phyloP scores from a whole-genome alignment of 225 moss, liverwort and hornwort genomes.

The Pleurozium schreberi region DNA sequence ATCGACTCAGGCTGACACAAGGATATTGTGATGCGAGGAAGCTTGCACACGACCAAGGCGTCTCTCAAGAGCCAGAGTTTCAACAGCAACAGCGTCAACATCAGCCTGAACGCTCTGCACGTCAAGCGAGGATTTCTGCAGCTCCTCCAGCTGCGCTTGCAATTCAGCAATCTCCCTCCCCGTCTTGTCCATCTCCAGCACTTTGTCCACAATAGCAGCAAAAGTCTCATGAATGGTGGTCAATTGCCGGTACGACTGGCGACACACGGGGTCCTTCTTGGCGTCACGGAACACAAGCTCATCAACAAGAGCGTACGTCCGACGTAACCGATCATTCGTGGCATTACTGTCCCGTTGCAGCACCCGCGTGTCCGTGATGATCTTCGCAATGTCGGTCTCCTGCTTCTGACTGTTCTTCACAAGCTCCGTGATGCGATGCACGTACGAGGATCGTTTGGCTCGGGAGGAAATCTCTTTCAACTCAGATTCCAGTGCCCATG shows the following conservation, averaged over 20 bases:
- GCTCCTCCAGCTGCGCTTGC: conserved; percentile 79
- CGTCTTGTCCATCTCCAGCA: conserved; percentile 93
- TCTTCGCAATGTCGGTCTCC: conserved; percentile 85
- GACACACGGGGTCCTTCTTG: conserved; percentile 83
- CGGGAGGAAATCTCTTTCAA: conserved; percentile 32
- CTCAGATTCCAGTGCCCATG: conserved; percentile 22
- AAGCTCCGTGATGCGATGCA: conserved; percentile 91
- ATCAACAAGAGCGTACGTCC: conserved; percentile 83
- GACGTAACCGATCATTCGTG: conserved; percentile 79
- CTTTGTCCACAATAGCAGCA: conserved; percentile 76
- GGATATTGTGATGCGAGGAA: conserved; percentile 6
- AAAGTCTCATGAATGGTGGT: conserved; percentile 78
- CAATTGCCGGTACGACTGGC: conserved; percentile 77
- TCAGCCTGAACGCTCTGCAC: conserved; percentile 78
- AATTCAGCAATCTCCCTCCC: conserved; percentile 85
- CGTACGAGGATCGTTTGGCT: conserved; percentile 62
- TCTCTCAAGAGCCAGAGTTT: conserved; percentile 63
- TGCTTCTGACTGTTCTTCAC: conserved; percentile 96
- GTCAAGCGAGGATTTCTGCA: conserved; percentile 73
- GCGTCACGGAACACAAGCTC: conserved; percentile 96
- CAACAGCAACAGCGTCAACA: conserved; percentile 62
- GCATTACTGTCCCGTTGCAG: conserved; percentile 86
- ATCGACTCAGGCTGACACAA: not conserved
- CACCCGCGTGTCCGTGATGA: conserved; percentile 71
- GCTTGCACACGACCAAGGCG: conserved; percentile 33